phyloP scores from a whole-genome alignment of 768 basidiomycete species.

The Termitomyces sp. region DNA sequence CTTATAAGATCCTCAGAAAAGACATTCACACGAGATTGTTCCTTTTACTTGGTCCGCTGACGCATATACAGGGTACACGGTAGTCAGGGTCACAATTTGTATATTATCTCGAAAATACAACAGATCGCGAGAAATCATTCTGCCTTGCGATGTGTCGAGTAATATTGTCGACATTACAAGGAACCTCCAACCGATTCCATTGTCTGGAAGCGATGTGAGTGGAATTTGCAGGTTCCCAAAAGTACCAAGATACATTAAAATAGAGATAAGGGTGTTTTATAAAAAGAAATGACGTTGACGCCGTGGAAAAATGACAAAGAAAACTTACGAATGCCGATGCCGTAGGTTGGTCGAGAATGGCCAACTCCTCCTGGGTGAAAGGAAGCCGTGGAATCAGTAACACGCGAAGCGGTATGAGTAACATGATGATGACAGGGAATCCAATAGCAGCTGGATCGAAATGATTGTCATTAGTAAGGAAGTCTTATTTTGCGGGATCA shows the following conservation, averaged over 20 bases:
- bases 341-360: conserved; percentile 83
- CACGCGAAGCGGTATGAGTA: conserved; percentile 73
- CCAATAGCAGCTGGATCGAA: conserved; percentile 68
- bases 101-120: background rate
- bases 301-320: conserved; percentile 18
- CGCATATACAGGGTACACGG: no score
- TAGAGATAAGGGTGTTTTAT: background rate
- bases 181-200: conserved; percentile 31
- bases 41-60: background rate
- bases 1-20: background rate
- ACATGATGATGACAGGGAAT: conserved; percentile 84
- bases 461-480: conserved; percentile 16
- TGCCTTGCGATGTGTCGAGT: background rate
- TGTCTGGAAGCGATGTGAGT: conserved; percentile 16
- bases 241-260: background rate
- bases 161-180: conserved; percentile 6
- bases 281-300: background rate
- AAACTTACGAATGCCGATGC: conserved; percentile 79
- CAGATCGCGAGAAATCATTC: background rate
- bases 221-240: background rate
- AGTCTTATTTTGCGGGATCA: conserved; percentile 15
- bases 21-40: background rate
- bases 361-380: conserved; percentile 74
- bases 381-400: conserved; percentile 67
- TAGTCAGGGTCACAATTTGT: background rate